Conservation (phyloP, 352 stramenopile genomes). For the Phytophthora lateralis region DNA sequence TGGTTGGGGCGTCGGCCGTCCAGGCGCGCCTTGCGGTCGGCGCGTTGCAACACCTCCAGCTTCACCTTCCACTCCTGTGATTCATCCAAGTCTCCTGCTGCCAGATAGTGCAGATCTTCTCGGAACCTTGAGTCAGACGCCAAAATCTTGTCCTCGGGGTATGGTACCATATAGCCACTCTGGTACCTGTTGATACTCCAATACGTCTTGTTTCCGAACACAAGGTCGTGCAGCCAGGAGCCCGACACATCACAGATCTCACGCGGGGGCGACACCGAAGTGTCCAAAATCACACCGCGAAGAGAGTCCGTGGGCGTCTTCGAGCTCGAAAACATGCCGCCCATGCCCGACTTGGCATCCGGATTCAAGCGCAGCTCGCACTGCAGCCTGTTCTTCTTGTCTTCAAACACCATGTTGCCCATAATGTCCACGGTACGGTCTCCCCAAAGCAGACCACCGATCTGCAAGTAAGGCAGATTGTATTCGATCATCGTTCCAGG, state of each 20-base stretch:
- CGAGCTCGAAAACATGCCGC: slow-evolving; percentile 77
- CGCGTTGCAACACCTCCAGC: slow-evolving; percentile 79
- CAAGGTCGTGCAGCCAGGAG: slow-evolving; percentile 82
- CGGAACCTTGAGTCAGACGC: slow-evolving; percentile 74
- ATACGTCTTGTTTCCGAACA: slow-evolving; percentile 71
- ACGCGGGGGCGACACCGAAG: slow-evolving; percentile 42
- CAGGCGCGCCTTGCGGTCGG: slow-evolving; percentile 75
- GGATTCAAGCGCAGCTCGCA: slow-evolving; percentile 86
- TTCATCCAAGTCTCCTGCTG: slow-evolving; percentile 68
- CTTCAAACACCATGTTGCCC: slow-evolving; percentile 74
- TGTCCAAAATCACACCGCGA: slow-evolving; percentile 73
- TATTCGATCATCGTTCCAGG: slow-evolving; percentile 68
- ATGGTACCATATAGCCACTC: slow-evolving; percentile 66
- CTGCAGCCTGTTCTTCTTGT: slow-evolving; percentile 70
- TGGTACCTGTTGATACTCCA: slow-evolving; percentile 69
- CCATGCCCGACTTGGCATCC: slow-evolving; percentile 88
- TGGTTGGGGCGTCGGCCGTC: slow-evolving; percentile 80
- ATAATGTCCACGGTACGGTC: slow-evolving; percentile 83
- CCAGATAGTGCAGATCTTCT: slow-evolving; percentile 76
- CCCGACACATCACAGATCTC: slow-evolving; percentile 77
- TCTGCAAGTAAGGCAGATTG: slow-evolving; percentile 74
- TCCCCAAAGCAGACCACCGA: slow-evolving; percentile 79
- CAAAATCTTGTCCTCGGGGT: slow-evolving; percentile 66
- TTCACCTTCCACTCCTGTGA: slow-evolving; percentile 88
- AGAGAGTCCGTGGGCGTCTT: slow-evolving; percentile 83